phyloP scores from a whole-genome alignment of 148 eudicot species.

The Cornus kousa region DNA sequence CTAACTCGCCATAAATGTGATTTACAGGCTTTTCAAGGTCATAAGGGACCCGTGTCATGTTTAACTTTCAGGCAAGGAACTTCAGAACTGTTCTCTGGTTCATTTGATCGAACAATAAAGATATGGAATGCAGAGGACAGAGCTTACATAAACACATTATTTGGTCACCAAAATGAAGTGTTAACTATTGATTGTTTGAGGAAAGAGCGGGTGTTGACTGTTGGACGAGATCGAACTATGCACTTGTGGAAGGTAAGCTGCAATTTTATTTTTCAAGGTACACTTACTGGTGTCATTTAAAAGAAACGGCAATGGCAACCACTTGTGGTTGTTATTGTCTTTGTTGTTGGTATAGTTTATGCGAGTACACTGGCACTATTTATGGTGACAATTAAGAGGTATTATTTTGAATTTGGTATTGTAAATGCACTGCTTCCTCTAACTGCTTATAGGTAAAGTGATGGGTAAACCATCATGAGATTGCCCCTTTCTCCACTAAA shows the following conservation, averaged over 20 bases:
- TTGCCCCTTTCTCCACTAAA: too few relatives aligned
- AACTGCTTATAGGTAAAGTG: too few relatives aligned
- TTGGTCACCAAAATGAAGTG: slow-evolving; percentile 93
- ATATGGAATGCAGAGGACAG: slow-evolving; percentile 92
- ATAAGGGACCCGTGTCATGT: slow-evolving; percentile 86
- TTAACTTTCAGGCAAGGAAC: slow-evolving; percentile 88
- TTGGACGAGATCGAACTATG: slow-evolving; percentile 89
- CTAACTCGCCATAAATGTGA: slow-evolving; percentile 23
- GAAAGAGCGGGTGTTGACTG: slow-evolving; percentile 83
- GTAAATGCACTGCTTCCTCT: background rate
- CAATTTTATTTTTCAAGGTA: background rate
- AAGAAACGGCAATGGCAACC: background rate
- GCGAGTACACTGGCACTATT: background rate
- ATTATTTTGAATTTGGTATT: too few relatives aligned
- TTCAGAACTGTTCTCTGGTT: slow-evolving; percentile 83
- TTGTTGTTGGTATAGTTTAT: background rate
- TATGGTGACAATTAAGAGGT: background rate
- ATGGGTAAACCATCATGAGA: too few relatives aligned
- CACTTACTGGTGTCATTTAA: background rate
- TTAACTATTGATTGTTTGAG: slow-evolving; percentile 78
- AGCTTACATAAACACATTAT: slow-evolving; percentile 67
- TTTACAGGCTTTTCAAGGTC: slow-evolving; percentile 91
- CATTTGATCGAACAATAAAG: slow-evolving; percentile 80
- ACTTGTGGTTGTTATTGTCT: background rate
- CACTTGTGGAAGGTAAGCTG: slow-evolving; percentile 77